A percentile compares a stretch with the other conserved stretches of the same genome.
phyloP scores from a whole-genome alignment of 306 rosid species.

The Fragaria vesca region DNA sequence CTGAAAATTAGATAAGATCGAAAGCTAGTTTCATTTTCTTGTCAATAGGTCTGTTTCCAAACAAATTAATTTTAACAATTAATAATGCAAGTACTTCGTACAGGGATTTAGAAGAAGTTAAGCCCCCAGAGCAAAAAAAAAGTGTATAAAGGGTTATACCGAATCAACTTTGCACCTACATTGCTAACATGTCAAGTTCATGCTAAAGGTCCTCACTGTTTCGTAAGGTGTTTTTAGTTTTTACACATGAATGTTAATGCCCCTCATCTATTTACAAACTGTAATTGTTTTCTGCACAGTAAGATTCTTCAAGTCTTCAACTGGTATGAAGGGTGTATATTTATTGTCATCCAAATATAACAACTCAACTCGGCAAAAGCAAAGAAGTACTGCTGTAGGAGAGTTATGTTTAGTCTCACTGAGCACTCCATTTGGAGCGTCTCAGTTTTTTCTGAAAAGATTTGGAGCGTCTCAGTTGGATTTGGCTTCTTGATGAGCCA shows the following conservation, averaged over 20 bases:
- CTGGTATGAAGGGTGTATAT: background rate
- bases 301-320: no score
- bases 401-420: background rate
- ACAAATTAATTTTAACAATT: no score
- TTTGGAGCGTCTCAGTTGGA: background rate
- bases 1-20: conserved; percentile 30
- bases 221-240: background rate
- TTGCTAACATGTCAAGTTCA: background rate
- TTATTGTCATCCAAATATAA: background rate
- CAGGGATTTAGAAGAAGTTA: background rate
- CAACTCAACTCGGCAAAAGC: background rate
- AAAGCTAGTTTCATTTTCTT: background rate
- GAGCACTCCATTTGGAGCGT: background rate
- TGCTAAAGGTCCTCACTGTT: background rate
- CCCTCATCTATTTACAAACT: no score
- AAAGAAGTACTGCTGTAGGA: background rate
- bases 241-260: background rate
- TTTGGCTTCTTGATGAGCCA: background rate
- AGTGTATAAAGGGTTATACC: no score
- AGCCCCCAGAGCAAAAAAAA: no score
- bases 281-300: background rate
- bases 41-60: background rate
- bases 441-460: background rate
- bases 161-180: background rate
- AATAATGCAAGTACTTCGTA: background rate